These are phyloP conservation scores for Aureobasidium namibiae DNA, from an alignment of 2,329 filamentous ascomycete species.

Conservation along the genomic window DNA sequence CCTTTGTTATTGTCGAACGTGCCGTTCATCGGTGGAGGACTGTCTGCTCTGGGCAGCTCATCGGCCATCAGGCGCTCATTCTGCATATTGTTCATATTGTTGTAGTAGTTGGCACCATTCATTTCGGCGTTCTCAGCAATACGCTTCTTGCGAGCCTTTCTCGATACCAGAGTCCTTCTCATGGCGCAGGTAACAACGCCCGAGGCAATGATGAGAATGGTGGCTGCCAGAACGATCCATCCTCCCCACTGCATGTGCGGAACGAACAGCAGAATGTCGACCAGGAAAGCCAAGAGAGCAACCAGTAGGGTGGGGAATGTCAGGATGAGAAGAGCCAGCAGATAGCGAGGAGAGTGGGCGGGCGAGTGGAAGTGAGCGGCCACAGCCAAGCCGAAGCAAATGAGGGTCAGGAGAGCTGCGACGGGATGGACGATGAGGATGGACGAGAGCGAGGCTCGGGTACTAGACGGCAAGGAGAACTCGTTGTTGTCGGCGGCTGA, in stretches of 20 bases:
- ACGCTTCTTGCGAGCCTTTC: conserved; percentile 85
- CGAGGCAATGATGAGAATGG: conserved; percentile 72
- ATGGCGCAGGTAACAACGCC: conserved; percentile 88
- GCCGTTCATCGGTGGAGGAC: conserved; percentile 43
- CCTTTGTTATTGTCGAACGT: conserved; percentile 48
- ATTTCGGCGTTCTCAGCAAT: conserved; percentile 94
- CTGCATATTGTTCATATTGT: conserved; percentile 38
- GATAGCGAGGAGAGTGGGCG: conserved; percentile 81
- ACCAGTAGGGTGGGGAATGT: conserved; percentile 77
- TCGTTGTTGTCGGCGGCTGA: conserved; percentile 38
- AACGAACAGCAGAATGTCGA: conserved; percentile 90
- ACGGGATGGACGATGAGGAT: conserved; percentile 91
- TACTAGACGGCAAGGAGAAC: conserved; percentile 57
- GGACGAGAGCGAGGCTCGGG: conserved; percentile 64
- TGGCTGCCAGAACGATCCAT: conserved; percentile 84
- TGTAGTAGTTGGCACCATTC: conserved; percentile 90
- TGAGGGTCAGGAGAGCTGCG: conserved; percentile 73
- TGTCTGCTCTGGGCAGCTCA: conserved; percentile 40
- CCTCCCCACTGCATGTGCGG: conserved; percentile 91
- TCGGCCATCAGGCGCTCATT: conserved; percentile 32
- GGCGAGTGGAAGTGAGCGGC: conserved; percentile 80
- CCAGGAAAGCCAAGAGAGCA: conserved; percentile 77
- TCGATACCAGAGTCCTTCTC: conserved; percentile 81
- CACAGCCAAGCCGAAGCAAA: conserved; percentile 72
- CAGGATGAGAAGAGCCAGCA: conserved; percentile 77